These are phyloP conservation scores for Colletotrichum chlorophyti DNA, from an alignment of 2,329 filamentous ascomycete genomes.

Conservation along the genomic window DNA sequence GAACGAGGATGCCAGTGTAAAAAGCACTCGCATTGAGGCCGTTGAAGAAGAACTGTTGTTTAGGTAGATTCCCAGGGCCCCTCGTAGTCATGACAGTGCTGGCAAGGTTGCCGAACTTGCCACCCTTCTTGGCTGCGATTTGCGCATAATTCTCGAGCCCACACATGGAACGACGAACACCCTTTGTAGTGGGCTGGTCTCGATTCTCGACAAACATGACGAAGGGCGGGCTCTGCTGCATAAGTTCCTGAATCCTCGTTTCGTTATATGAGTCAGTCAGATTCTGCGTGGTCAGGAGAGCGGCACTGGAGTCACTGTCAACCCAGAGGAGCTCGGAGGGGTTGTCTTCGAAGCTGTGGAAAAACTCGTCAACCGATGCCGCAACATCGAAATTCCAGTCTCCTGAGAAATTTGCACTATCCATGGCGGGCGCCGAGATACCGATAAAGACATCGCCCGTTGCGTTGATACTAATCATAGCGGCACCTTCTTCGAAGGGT, in stretches of 20 bases:
- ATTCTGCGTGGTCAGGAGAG: conserved; percentile 80
- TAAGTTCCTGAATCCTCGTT: conserved; percentile 59
- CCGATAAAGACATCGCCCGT: conserved; percentile 77
- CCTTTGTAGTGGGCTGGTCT: conserved; percentile 65
- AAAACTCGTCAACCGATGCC: conserved; percentile 80
- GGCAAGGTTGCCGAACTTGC: conserved; percentile 54
- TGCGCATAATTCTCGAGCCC: conserved; percentile 73
- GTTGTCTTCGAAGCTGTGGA: conserved; percentile 68
- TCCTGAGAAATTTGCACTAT: conserved; percentile 63
- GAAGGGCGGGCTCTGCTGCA: conserved; percentile 66
- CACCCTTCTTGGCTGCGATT: conserved; percentile 64
- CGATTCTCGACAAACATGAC: conserved; percentile 77
- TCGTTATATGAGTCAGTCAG: conserved; percentile 64
- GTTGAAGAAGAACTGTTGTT: conserved; percentile 87
- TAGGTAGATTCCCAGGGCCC: conserved; percentile 71
- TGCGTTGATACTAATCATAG: conserved; percentile 66
- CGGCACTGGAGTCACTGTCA: conserved; percentile 82
- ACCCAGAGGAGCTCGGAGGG: conserved; percentile 73
- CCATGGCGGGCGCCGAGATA: conserved; percentile 73
- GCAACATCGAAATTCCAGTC: conserved; percentile 83
- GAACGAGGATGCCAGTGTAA: conserved; percentile 78
- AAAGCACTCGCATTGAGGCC: conserved; percentile 74
- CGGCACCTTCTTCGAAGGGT: conserved; percentile 73
- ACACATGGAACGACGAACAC: conserved; percentile 82
- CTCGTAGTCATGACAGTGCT: conserved; percentile 72